phyloP scores from a whole-genome alignment of 1,284 basidiomycete species.

The Anthracocystis panici-leucophaei region DNA sequence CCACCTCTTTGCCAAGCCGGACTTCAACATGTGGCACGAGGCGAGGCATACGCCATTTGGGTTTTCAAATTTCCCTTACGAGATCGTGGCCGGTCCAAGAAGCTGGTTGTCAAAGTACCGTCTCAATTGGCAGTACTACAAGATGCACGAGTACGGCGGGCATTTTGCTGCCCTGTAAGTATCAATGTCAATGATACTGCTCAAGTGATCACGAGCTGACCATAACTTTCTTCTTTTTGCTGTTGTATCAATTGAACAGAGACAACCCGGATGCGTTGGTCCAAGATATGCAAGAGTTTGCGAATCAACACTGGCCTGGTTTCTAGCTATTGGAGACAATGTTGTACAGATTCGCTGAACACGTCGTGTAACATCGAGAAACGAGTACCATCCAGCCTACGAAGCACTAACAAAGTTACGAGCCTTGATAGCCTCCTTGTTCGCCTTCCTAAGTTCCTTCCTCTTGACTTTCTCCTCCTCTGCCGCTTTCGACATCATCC shows the following conservation, averaged over 20 bases:
- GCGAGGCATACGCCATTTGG: slow-evolving; percentile 47
- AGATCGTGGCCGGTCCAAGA: slow-evolving; percentile 39
- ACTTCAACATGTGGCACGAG: slow-evolving; percentile 32
- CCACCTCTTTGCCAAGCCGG: slow-evolving; percentile 19
- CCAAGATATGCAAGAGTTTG: slow-evolving; percentile 52
- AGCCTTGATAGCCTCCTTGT: slow-evolving; percentile 63
- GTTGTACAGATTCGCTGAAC: slow-evolving; percentile 1
- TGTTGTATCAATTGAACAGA: slow-evolving; percentile 6
- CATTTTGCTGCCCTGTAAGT: slow-evolving; percentile 63
- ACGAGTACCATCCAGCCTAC: slow-evolving; percentile 2
- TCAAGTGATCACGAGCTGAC: neutral
- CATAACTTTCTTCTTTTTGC: neutral
- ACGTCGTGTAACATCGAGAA: neutral
- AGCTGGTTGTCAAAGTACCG: slow-evolving; percentile 40
- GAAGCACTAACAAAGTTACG: slow-evolving; percentile 63
- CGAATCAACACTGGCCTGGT: slow-evolving; percentile 42
- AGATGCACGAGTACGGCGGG: slow-evolving; percentile 55
- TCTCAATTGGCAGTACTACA: slow-evolving; percentile 47
- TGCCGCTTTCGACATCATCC: slow-evolving; percentile 20
- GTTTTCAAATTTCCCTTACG: slow-evolving; percentile 47
- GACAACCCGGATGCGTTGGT: slow-evolving; percentile 51
- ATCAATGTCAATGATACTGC: neutral
- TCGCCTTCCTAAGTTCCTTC: slow-evolving; percentile 53
- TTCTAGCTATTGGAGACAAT: slow-evolving; percentile 9
- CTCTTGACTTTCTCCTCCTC: slow-evolving; percentile 43